Percentiles rank a stretch among this genome's conserved stretches.
These are phyloP conservation scores for Linanthus parryae DNA, from an alignment of 148 eudicot species.

Conservation along the genomic window DNA sequence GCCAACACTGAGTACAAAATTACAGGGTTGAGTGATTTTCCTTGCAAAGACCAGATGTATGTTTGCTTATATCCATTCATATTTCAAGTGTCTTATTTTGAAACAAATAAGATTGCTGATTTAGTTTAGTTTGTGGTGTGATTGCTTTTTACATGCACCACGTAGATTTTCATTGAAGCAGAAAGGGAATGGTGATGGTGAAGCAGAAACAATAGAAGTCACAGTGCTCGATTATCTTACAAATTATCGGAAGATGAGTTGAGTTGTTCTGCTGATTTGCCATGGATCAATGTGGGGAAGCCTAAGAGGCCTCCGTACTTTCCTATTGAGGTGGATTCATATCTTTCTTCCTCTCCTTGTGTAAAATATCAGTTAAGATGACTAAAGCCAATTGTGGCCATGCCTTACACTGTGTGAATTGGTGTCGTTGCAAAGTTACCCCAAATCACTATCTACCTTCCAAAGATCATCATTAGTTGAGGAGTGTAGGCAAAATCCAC, in stretches of 20 bases:
- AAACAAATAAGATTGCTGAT: background rate
- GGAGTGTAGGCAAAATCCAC: constrained; percentile 28
- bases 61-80: background rate
- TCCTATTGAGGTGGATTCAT: constrained; percentile 25
- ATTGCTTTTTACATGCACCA: no score
- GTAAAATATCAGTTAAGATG: background rate
- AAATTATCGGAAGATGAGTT: constrained; percentile 7
- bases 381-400: background rate
- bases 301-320: constrained; percentile 18
- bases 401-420: constrained; percentile 20
- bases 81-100: background rate
- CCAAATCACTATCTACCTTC: constrained; percentile 14
- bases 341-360: no score
- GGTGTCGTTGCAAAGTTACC: constrained; percentile 25
- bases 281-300: constrained; percentile 32
- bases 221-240: constrained; percentile 28
- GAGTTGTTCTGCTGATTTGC: constrained; percentile 15
- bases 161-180: constrained; percentile 16
- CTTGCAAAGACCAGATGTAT: constrained; percentile 26
- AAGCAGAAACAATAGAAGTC: constrained; percentile 9
- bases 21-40: constrained; percentile 19
- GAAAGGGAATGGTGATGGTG: constrained; percentile 13
- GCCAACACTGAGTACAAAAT: constrained; percentile 18
- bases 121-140: no score
- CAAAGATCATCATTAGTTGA: constrained; percentile 27